phyloP scores from a whole-genome alignment of 345 rosid genomes.

The Populus euphratica region DNA sequence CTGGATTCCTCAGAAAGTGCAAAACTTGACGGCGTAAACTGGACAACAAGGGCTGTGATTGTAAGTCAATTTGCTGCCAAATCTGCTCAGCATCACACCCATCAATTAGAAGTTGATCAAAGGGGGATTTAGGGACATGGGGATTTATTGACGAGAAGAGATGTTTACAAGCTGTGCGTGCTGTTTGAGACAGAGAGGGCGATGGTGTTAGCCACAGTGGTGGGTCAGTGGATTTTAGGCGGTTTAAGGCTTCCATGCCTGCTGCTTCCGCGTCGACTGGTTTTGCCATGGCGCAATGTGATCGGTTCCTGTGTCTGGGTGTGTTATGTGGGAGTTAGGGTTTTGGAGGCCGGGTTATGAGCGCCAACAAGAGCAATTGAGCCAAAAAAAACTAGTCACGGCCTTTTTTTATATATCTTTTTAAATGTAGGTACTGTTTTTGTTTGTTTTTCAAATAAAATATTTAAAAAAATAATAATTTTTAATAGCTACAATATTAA shows the following conservation, averaged over 20 bases:
- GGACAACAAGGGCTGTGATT: constrained; percentile 56
- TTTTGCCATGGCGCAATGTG: constrained; percentile 27
- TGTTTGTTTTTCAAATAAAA: too few relatives aligned
- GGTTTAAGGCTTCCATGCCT: constrained; percentile 47
- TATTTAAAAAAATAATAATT: too few relatives aligned
- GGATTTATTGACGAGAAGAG: constrained; percentile 59
- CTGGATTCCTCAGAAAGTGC: constrained; percentile 54
- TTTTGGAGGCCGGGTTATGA: neutral
- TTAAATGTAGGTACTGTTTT: too few relatives aligned
- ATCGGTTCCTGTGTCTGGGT: neutral
- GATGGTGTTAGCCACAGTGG: constrained; percentile 68
- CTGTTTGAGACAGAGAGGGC: constrained; percentile 39
- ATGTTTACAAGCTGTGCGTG: constrained; percentile 56
- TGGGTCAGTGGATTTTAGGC: constrained; percentile 61
- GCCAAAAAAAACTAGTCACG: too few relatives aligned
- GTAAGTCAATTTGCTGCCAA: constrained; percentile 94
- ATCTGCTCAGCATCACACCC: constrained; percentile 93
- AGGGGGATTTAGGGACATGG: constrained; percentile 55
- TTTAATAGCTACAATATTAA: too few relatives aligned
- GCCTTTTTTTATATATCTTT: too few relatives aligned
- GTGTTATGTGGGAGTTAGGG: neutral
- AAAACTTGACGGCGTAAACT: constrained; percentile 52
- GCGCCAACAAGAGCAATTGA: neutral
- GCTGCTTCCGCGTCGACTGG: constrained; percentile 22
- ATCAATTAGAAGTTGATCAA: constrained; percentile 59